Evolutionary conservation across 2,329 filamentous ascomycete genomes (phyloP), one percentile per base, ranked within the genome.

Genomic region (Cadophora sp.): DNA sequence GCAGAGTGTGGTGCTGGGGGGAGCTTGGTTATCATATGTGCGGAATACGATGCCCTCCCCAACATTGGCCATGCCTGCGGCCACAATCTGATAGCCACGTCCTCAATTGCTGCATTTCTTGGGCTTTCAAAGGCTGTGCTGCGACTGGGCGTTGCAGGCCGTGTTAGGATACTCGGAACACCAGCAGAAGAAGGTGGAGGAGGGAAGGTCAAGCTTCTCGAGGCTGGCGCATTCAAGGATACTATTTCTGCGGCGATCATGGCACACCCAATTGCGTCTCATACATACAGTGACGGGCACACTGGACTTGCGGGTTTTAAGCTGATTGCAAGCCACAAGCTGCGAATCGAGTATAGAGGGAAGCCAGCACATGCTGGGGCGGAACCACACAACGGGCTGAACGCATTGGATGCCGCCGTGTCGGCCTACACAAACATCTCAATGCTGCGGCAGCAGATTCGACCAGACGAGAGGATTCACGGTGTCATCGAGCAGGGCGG

Each of bases 31-130:
- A 75, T 79, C 7, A 79, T 81, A 69, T 83, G 82, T 68, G 81
- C 80, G 46, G 83, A 85, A 73, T 84, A 85, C 64, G 83, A 86
- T 67, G 83, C 83, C 1, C 73, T 82, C 0, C 80, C 80, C 1
- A 76, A 73, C 8, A 78, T 82, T 6, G 81, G 80, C 7, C 81
- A 83, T 70, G 80, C 79, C 7, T 83, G 81, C 62, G 81, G 81
- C 0, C 81, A 83, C 73, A 82, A 83, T 59, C 72, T 83, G 29
- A 82, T 83, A 51, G 79, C 81, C 2, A 80, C 77, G 1, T 74
- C 77, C 0, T 77, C 77, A 1, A 68, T 81, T 24, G 79, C 79
- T 0, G 78, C 79, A 9, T 80, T 80, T 66, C 69, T 85, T 0
- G 82, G 78, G 8, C 59, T 75, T 2, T 74, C 68, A 0, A 70